phyloP scores from a whole-genome alignment of 306 rosid species.

The Rosa lucieae region DNA sequence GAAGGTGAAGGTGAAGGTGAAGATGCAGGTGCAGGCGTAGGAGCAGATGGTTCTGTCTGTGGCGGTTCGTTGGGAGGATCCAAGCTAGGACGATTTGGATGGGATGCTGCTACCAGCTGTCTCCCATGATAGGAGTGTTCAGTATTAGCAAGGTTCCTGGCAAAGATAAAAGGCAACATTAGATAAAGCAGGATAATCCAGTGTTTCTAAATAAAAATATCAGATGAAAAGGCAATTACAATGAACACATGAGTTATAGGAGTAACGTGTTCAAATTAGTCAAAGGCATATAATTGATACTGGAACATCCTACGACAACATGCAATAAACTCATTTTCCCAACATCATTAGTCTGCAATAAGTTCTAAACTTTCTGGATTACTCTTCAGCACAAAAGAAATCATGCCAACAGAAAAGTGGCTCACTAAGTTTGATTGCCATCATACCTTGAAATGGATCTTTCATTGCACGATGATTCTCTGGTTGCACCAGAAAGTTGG shows the following conservation, averaged over 20 bases:
- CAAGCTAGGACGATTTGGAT: background rate
- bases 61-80: background rate
- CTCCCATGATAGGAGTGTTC: constrained; percentile 32
- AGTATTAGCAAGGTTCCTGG: constrained; percentile 39
- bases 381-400: background rate
- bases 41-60: background rate
- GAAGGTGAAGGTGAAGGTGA: background rate
- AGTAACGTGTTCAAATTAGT: background rate
- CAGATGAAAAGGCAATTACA: background rate
- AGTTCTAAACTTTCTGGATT: background rate
- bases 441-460: constrained; percentile 49
- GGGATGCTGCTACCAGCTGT: constrained; percentile 1
- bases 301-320: background rate
- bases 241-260: background rate
- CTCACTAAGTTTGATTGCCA: constrained; percentile 14
- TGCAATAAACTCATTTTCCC: background rate
- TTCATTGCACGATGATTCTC: constrained; percentile 42
- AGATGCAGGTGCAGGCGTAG: background rate
- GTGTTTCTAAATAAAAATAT: background rate
- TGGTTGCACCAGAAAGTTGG: constrained; percentile 37
- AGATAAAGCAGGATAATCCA: background rate
- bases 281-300: background rate
- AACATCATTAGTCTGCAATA: background rate
- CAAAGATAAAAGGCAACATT: constrained; percentile 23
- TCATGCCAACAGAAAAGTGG: constrained; percentile 1